phyloP scores from a whole-genome alignment of 2,329 filamentous ascomycete species.

The Fusarium incarnatum region DNA sequence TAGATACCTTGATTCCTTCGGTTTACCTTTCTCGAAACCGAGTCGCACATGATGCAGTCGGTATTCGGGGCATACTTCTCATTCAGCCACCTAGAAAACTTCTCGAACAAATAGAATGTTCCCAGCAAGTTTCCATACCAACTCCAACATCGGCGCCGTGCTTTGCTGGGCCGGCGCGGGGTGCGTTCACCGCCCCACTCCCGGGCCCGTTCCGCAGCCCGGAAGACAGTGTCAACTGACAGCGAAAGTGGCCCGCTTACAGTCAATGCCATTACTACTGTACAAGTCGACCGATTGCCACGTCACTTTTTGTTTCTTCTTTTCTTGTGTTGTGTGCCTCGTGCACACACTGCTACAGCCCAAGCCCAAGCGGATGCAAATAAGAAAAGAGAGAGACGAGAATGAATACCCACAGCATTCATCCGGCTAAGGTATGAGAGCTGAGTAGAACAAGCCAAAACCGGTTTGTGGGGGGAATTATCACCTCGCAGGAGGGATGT shows the following conservation, averaged over 20 bases:
- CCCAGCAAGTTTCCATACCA: background rate
- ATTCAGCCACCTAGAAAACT: background rate
- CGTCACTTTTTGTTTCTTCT: constrained; percentile 28
- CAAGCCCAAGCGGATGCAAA: background rate
- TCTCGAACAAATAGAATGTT: background rate
- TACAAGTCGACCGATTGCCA: constrained; percentile 14
- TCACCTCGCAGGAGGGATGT: constrained; percentile 37
- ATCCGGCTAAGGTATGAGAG: constrained; percentile 10
- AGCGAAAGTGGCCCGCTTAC: constrained; percentile 9
- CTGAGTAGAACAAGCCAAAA: constrained; percentile 29
- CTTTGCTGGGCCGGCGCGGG: constrained; percentile 9
- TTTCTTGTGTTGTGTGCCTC: background rate
- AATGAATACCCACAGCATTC: constrained; percentile 21
- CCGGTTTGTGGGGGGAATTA: constrained; percentile 33
- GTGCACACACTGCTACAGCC: background rate
- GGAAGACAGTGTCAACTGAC: constrained; percentile 17
- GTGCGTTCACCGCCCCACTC: constrained; percentile 33
- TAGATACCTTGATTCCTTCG: background rate
- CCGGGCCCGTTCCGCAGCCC: constrained; percentile 24
- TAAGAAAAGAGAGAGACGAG: background rate
- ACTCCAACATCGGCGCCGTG: constrained; percentile 1
- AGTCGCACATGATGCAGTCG: background rate
- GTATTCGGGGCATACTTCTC: background rate
- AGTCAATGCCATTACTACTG: constrained; percentile 18
- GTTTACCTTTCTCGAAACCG: background rate